Conservation (phyloP, 768 basidiomycete genomes). For the Naganishia antarctica region DNA sequence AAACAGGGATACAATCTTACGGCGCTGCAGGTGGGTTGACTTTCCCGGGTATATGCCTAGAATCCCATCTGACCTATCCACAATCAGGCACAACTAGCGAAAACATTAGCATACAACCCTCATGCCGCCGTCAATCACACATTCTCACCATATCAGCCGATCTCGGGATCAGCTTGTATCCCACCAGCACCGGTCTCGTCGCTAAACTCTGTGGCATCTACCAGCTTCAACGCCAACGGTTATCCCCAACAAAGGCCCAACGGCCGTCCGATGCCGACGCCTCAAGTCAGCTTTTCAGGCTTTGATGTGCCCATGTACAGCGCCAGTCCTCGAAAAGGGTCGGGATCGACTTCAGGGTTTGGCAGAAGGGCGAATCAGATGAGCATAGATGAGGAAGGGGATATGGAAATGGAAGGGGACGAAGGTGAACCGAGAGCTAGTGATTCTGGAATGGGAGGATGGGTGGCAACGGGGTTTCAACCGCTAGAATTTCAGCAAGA, state of each 20-base stretch:
- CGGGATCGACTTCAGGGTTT: not conserved
- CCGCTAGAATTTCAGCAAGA: not conserved
- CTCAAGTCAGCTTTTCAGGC: conserved; percentile 15
- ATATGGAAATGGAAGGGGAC: conserved; percentile 13
- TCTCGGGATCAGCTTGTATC: not conserved
- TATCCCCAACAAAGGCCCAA: not conserved
- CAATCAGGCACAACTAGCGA: conserved; percentile 20
- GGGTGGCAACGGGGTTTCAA: conserved; percentile 12
- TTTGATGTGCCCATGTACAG: conserved; percentile 10
- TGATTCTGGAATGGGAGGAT: not conserved
- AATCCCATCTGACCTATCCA: not conserved
- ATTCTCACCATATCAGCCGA: conserved; percentile 17
- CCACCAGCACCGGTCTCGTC: conserved; percentile 13
- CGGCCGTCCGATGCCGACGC: conserved; percentile 19
- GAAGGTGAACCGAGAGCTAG: not conserved
- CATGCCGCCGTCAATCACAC: conserved; percentile 20
- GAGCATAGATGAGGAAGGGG: conserved; percentile 16
- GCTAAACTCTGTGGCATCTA: conserved; percentile 15
- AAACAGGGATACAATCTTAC: conserved; percentile 11
- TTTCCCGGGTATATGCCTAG: no score
- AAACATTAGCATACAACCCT: conserved; percentile 15
- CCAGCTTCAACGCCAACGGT: not conserved
- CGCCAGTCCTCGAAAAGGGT: not conserved
- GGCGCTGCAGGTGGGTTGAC: conserved; percentile 1
- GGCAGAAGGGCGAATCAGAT: not conserved